These are phyloP conservation scores for Malus sieversii DNA, from an alignment of 306 rosid species.

Conservation along the genomic window DNA sequence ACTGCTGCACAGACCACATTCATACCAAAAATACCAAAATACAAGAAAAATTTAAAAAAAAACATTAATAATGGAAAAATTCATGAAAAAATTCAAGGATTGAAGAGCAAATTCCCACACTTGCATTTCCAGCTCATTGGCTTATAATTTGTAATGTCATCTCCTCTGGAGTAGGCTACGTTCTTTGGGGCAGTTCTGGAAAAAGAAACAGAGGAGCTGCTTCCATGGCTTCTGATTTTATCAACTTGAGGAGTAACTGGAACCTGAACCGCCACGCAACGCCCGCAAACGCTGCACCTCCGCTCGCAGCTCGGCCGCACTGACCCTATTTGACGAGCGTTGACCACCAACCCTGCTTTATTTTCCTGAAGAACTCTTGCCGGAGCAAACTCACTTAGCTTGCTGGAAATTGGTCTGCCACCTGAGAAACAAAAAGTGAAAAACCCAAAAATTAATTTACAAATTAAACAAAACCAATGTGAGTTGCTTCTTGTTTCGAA, in stretches of 20 bases:
- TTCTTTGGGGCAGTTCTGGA: neutral
- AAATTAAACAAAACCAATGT: neutral
- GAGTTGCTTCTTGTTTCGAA: neutral
- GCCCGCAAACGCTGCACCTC: conserved; percentile 49
- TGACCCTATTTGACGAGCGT: conserved; percentile 50
- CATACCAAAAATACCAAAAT: neutral
- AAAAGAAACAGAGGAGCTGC: neutral
- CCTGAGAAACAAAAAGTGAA: conserved; percentile 18
- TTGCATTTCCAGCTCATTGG: conserved; percentile 91
- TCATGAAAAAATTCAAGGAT: conserved; percentile 36
- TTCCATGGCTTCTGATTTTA: neutral
- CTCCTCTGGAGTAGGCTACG: conserved; percentile 40
- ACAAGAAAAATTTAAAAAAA: neutral
- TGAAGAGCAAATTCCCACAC: conserved; percentile 58
- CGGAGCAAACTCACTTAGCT: conserved; percentile 23
- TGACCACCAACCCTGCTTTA: conserved; percentile 5
- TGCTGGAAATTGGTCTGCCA: conserved; percentile 40
- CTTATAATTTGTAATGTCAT: conserved; percentile 61
- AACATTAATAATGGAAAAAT: neutral
- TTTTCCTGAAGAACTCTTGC: conserved; percentile 25
- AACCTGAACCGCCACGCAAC: conserved; percentile 78
- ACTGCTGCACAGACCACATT: neutral
- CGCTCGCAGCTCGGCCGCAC: conserved; percentile 63
- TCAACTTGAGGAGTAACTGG: conserved; percentile 36
- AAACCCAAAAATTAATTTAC: neutral